Percentiles rank a stretch among this genome's conserved stretches.
Evolutionary conservation across 768 basidiomycete species (phyloP).

Genomic region (Lactarius indigo): DNA sequence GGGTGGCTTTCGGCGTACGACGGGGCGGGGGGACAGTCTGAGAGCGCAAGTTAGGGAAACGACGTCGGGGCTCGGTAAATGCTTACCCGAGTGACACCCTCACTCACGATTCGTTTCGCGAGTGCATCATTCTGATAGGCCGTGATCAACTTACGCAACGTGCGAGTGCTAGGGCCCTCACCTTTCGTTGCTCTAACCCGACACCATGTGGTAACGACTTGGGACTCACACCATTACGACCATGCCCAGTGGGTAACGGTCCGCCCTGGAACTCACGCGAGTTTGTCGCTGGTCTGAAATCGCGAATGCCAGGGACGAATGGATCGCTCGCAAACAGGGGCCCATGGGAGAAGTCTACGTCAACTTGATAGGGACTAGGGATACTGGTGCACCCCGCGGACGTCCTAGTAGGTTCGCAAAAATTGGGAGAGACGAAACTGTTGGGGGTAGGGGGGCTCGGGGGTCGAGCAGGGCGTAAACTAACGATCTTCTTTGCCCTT

Average conservation of each 20-base stretch:
- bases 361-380: slow-evolving; percentile 7
- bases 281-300: not conserved
- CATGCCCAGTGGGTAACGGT: not conserved
- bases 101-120: not conserved
- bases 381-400: not conserved
- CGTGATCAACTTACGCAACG: not conserved
- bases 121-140: slow-evolving; percentile 1
- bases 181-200: not conserved
- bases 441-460: not conserved
- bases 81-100: not conserved
- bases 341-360: slow-evolving; percentile 12
- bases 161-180: not conserved
- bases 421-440: slow-evolving; percentile 5
- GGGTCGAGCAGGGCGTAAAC: not conserved
- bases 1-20: slow-evolving; percentile 7
- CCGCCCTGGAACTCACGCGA: not conserved
- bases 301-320: not conserved
- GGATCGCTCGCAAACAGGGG: slow-evolving; percentile 17
- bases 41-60: not conserved
- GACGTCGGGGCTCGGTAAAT: not conserved
- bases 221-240: not conserved
- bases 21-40: not conserved
- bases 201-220: not conserved
- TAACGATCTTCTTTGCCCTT: slow-evolving; percentile 23
- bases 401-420: slow-evolving; percentile 5